phyloP scores from a whole-genome alignment of 2,329 filamentous ascomycete species.

The Chalara sp. region DNA sequence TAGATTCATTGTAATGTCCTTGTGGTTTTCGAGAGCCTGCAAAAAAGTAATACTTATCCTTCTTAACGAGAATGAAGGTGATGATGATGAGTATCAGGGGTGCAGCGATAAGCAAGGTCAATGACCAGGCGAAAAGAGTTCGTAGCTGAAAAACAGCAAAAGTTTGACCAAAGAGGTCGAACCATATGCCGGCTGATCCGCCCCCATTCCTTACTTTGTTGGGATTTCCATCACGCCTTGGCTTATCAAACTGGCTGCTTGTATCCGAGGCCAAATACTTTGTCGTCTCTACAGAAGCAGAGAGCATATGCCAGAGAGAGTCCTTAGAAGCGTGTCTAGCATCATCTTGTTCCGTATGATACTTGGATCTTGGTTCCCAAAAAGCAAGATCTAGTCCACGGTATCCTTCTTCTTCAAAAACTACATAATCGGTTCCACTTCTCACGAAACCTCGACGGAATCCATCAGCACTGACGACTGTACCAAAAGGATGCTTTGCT shows the following conservation, averaged over 20 bases:
- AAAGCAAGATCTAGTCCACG: slow-evolving; percentile 91
- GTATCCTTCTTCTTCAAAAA: slow-evolving; percentile 75
- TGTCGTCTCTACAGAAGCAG: slow-evolving; percentile 69
- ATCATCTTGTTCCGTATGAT: slow-evolving; percentile 90
- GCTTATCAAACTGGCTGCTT: slow-evolving; percentile 58
- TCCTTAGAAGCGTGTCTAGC: slow-evolving; percentile 64
- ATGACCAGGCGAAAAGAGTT: slow-evolving; percentile 81
- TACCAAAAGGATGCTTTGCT: slow-evolving; percentile 72
- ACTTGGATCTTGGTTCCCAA: slow-evolving; percentile 75
- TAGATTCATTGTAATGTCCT: slow-evolving; percentile 50
- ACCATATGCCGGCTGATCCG: slow-evolving; percentile 76
- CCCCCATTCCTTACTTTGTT: slow-evolving; percentile 60
- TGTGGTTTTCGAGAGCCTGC: slow-evolving; percentile 52
- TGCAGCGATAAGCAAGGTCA: slow-evolving; percentile 73
- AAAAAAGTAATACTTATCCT: slow-evolving; percentile 87
- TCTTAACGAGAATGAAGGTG: slow-evolving; percentile 59
- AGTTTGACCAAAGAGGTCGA: slow-evolving; percentile 76
- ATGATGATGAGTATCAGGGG: slow-evolving; percentile 67
- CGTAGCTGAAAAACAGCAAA: slow-evolving; percentile 76
- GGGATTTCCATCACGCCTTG: slow-evolving; percentile 44
- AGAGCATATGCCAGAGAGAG: slow-evolving; percentile 92
- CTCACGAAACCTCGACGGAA: slow-evolving; percentile 73
- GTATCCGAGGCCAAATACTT: slow-evolving; percentile 63
- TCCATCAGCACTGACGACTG: slow-evolving; percentile 74
- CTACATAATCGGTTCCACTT: slow-evolving; percentile 83